These are phyloP conservation scores for Brassica nigra DNA, from an alignment of 345 rosid genomes.

Conservation along the genomic window DNA sequence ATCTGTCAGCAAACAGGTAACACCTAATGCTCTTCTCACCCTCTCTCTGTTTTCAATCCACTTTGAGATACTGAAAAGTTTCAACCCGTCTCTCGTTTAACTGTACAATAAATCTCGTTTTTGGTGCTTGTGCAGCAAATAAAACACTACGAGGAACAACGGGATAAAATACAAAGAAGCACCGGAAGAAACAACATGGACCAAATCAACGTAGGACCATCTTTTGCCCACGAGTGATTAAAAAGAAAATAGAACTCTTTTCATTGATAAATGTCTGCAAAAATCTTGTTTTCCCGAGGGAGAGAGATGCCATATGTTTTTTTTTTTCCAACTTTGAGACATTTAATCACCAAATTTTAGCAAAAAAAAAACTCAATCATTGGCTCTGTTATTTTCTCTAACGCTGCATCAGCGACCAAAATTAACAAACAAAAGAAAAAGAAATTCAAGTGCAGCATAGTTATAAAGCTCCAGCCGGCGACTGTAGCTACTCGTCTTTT, in stretches of 20 bases:
- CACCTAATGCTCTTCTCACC: constrained; percentile 10
- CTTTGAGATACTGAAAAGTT: background rate
- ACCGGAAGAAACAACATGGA: constrained; percentile 32
- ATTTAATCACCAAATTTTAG: too few relatives aligned
- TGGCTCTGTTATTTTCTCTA: too few relatives aligned
- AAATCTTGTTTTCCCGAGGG: background rate
- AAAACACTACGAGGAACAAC: constrained; percentile 48
- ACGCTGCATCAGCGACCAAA: too few relatives aligned
- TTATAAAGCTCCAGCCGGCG: too few relatives aligned
- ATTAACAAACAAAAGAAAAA: too few relatives aligned
- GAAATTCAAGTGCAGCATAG: too few relatives aligned
- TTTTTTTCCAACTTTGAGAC: too few relatives aligned
- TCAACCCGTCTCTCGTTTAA: background rate
- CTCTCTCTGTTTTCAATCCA: constrained; percentile 7
- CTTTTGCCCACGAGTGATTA: constrained; percentile 26
- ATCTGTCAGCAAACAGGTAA: constrained; percentile 63
- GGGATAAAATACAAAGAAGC: constrained; percentile 44
- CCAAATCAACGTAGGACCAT: constrained; percentile 21
- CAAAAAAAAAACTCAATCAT: too few relatives aligned
- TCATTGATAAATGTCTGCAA: background rate
- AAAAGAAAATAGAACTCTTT: background rate
- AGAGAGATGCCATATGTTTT: background rate
- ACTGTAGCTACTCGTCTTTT: too few relatives aligned
- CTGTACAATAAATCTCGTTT: background rate
- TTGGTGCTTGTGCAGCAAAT: constrained; percentile 49